Evolutionary conservation across 225 moss, liverwort and hornwort genomes (phyloP), one percentile per base, ranked within the genome.

Genomic region (Physcomitrellopsis africana): DNA sequence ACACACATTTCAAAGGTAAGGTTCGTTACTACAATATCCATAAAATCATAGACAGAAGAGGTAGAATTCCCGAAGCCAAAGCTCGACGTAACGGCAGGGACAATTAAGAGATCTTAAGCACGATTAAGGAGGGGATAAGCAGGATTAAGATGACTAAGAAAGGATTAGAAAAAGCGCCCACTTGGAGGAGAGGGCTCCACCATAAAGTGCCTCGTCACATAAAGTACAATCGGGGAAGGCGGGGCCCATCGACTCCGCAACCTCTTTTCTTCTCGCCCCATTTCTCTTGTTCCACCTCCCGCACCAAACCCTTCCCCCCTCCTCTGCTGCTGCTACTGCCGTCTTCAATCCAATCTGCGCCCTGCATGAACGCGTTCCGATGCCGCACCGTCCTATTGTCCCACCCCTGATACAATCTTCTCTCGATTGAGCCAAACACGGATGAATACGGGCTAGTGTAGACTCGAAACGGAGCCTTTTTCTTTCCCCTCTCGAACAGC

Each of bases 281-380:
- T 3, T 1, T 1, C 18, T 24, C 0, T 1, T 0, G 1, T 1
- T 13, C 42, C 17, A 49, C 49, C 48, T 47, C 57, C 20, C 48
- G 0, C 32, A 27, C 67, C 76, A 68, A 68, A 76, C 76, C 60
- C 68, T 20, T 2, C 32, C 0, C 32, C 32, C 24, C 32, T 37
- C 32, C 32, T 37, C 32, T 37, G 32, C 32, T 37, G 32, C 22
- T 24, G n/a, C 24, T 9, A 64, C 49, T 1, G 16, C 16, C 51
- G 7, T 26, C 37, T 67, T 46, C 75, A 16, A 42, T 51, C 19
- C 51, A 63, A 80, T 70, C 58, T 64, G 41, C 27, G 5, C 17
- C 0, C 15, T 1, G 16, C 19, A 5, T 13, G 43, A 26, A 19
- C 9, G 3, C 13, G 20, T 58, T 20, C 3, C 3, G 16, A 70